Conservation (phyloP, 176 grass and related monocot species). For the Aechmea fasciata region DNA sequence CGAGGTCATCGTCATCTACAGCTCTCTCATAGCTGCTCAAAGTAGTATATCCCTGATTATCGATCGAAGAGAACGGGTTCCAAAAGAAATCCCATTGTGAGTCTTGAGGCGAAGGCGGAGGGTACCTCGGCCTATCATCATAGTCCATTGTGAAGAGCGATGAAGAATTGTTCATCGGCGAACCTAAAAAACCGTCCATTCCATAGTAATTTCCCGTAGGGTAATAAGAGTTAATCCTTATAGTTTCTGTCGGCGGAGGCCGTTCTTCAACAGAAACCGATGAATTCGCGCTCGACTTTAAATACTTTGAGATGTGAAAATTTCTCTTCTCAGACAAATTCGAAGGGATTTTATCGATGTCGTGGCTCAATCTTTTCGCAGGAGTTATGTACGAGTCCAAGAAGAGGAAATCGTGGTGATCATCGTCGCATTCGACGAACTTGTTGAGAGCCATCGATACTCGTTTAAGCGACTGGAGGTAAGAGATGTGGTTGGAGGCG, state of each 20-base stretch:
- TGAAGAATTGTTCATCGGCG: constrained; percentile 30
- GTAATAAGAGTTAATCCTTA: constrained; percentile 62
- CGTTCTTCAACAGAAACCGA: constrained; percentile 78
- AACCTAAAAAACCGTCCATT: constrained; percentile 41
- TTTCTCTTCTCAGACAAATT: constrained; percentile 52
- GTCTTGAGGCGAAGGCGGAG: constrained; percentile 52
- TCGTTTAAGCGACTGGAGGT: constrained; percentile 70
- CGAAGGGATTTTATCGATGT: constrained; percentile 49
- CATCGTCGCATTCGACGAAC: constrained; percentile 56
- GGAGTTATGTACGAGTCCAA: constrained; percentile 59
- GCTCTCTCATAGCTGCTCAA: constrained; percentile 43
- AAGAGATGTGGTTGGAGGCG: constrained; percentile 65
- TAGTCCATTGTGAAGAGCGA: constrained; percentile 6
- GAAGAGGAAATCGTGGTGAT: constrained; percentile 42
- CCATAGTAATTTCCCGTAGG: constrained; percentile 33
- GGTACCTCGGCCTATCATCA: constrained; percentile 46
- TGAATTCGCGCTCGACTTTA: constrained; percentile 53
- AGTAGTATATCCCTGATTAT: constrained; percentile 49
- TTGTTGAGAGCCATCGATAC: constrained; percentile 62
- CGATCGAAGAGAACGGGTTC: constrained; percentile 77
- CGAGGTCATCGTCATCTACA: constrained; percentile 73
- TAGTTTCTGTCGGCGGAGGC: constrained; percentile 41
- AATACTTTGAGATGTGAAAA: constrained; percentile 59
- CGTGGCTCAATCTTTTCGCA: constrained; percentile 46
- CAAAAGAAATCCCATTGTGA: constrained; percentile 84